Conservation (phyloP, 176 grass and related monocot species). For the Aegilops tauschii region DNA sequence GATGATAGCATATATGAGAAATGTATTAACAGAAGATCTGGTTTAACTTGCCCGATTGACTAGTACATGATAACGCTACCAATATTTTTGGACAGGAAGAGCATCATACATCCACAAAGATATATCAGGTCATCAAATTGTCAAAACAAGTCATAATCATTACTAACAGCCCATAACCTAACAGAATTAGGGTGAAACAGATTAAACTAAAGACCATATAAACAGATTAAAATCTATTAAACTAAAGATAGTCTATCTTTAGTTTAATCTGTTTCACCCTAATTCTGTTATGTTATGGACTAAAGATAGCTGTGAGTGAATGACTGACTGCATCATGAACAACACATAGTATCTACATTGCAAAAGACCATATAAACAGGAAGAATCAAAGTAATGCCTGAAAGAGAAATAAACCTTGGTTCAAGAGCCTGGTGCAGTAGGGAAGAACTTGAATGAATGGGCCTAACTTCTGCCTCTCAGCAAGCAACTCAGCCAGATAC, state of each 20-base stretch:
- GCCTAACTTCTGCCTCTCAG: slow-evolving; percentile 95
- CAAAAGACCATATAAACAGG: not conserved
- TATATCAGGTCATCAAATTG: slow-evolving; percentile 6
- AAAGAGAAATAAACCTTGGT: slow-evolving; percentile 63
- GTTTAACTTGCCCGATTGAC: not conserved
- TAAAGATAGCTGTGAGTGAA: not conserved
- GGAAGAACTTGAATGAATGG: slow-evolving; percentile 98
- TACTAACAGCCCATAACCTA: not conserved
- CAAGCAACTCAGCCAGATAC: slow-evolving; percentile 93
- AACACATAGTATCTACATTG: not conserved
- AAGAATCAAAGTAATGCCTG: not conserved
- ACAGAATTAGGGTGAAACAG: slow-evolving; percentile 4
- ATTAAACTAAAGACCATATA: not conserved
- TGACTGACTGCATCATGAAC: not conserved
- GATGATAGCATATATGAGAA: slow-evolving; percentile 5
- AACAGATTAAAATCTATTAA: too few relatives aligned
- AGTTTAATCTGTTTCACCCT: too few relatives aligned
- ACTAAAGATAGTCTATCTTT: too few relatives aligned
- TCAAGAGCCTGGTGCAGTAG: slow-evolving; percentile 87
- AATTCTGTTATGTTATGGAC: too few relatives aligned
- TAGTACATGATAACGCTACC: not conserved
- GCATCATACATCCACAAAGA: not conserved
- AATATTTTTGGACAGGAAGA: not conserved
- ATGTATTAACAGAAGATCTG: slow-evolving; percentile 15
- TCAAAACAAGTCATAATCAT: not conserved